A percentile compares a stretch with the other conserved stretches of the same genome.
Conservation (phyloP, 768 basidiomycete genomes). For the Mrakia gelida region DNA sequence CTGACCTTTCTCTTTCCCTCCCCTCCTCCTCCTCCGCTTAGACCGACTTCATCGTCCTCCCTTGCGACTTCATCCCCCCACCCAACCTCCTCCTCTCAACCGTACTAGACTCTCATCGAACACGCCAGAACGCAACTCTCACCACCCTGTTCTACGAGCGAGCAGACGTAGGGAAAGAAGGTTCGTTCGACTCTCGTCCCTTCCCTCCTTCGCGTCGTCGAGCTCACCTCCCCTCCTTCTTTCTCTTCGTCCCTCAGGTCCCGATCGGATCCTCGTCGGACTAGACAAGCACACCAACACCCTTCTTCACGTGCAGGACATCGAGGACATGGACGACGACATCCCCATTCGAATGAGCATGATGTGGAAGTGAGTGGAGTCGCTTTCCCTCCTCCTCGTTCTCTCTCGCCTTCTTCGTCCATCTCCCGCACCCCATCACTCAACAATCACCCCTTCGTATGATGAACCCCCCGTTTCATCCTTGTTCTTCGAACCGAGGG, state of each 20-base stretch:
- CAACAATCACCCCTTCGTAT: neutral
- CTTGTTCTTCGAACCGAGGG: slow-evolving; percentile 33
- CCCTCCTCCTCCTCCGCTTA: slow-evolving; percentile 28
- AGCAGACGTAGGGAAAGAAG: slow-evolving; percentile 39
- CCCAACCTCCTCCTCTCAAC: slow-evolving; percentile 62
- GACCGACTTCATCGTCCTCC: slow-evolving; percentile 79
- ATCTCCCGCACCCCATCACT: neutral
- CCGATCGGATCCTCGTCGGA: slow-evolving; percentile 42
- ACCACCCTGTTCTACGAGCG: slow-evolving; percentile 46
- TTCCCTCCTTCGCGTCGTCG: neutral
- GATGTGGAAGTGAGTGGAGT: slow-evolving; percentile 58
- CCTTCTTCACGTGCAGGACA: slow-evolving; percentile 66
- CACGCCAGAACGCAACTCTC: slow-evolving; percentile 40
- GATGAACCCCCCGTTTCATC: slow-evolving; percentile 30
- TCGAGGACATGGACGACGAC: slow-evolving; percentile 67
- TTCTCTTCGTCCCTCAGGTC: slow-evolving; percentile 21
- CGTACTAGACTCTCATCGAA: slow-evolving; percentile 76
- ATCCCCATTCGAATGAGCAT: slow-evolving; percentile 70
- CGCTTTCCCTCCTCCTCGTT: neutral
- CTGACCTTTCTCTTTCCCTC: neutral
- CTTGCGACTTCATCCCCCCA: slow-evolving; percentile 86
- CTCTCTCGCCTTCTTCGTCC: neutral
- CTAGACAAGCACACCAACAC: slow-evolving; percentile 47
- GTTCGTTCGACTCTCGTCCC: neutral
- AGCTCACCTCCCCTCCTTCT: too few relatives aligned